Conservation (phyloP, 805 yeast genomes). For the Wickerhamomyces alni region DNA sequence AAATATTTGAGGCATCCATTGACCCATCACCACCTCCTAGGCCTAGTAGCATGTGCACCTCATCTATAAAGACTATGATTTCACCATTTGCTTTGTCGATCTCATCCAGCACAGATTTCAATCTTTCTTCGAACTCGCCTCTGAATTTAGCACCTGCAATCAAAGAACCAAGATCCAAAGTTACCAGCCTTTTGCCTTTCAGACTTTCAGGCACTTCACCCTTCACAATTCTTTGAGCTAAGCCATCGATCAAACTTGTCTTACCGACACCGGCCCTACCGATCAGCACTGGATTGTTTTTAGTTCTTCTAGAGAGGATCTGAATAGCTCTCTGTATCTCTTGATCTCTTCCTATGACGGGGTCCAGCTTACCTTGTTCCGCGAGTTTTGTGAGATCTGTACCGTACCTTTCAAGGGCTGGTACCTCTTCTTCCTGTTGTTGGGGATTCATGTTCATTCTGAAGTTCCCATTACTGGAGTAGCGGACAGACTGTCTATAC, state of each 20-base stretch:
- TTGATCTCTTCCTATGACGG: slow-evolving; percentile 95
- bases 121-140: slow-evolving; percentile 92
- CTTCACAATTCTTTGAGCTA: slow-evolving; percentile 86
- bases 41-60: slow-evolving; percentile 83
- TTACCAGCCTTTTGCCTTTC: slow-evolving; percentile 77
- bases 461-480: slow-evolving; percentile 8
- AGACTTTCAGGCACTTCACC: slow-evolving; percentile 94
- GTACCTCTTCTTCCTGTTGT: slow-evolving; percentile 45
- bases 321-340: slow-evolving; percentile 92
- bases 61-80: slow-evolving; percentile 83
- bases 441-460: slow-evolving; percentile 36
- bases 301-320: slow-evolving; percentile 85
- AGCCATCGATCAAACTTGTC: slow-evolving; percentile 93
- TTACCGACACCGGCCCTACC: slow-evolving; percentile 99
- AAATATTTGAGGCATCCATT: slow-evolving; percentile 88
- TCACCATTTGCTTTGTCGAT: slow-evolving; percentile 73
- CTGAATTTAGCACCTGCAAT: slow-evolving; percentile 94
- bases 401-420: slow-evolving; percentile 82
- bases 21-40: slow-evolving; percentile 92
- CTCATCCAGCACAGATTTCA: slow-evolving; percentile 76
- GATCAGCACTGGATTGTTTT: slow-evolving; percentile 90
- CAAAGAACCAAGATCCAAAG: slow-evolving; percentile 82
- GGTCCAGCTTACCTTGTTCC: slow-evolving; percentile 84
- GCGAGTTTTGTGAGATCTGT: slow-evolving; percentile 84
- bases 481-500: background rate